phyloP scores from a whole-genome alignment of 768 basidiomycete genomes.

The Daedaleopsis nitida region DNA sequence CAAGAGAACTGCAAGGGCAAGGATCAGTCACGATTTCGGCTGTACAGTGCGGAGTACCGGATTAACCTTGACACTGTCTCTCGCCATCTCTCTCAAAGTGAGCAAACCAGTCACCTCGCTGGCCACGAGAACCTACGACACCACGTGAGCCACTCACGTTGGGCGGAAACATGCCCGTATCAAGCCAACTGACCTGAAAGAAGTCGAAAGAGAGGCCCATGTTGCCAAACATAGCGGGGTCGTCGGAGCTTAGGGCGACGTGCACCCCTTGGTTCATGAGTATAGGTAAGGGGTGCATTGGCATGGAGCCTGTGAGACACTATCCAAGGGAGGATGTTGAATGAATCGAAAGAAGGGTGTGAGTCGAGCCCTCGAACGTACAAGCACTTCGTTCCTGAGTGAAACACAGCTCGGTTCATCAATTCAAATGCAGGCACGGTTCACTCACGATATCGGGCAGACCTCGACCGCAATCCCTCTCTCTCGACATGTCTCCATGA shows the following conservation, averaged over 20 bases:
- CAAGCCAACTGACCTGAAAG: conserved; percentile 53
- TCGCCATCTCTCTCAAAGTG: conserved; percentile 61
- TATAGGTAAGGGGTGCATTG: conserved; percentile 75
- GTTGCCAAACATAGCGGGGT: conserved; percentile 76
- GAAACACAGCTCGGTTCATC: background rate
- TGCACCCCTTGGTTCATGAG: conserved; percentile 73
- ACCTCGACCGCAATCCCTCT: conserved; percentile 68
- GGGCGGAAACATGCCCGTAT: background rate
- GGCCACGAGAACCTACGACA: conserved; percentile 22
- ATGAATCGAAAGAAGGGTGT: background rate
- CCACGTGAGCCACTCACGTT: too few relatives aligned
- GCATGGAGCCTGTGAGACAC: conserved; percentile 79
- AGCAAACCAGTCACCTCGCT: conserved; percentile 48
- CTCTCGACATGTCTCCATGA: conserved; percentile 68
- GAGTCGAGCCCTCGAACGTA: conserved; percentile 25
- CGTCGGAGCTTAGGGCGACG: conserved; percentile 72
- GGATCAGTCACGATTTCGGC: too few relatives aligned
- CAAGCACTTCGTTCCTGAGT: conserved; percentile 72
- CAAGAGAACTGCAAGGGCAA: too few relatives aligned
- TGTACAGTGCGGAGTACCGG: too few relatives aligned
- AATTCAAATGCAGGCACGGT: too few relatives aligned
- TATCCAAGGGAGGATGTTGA: conserved; percentile 26
- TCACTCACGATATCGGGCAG: conserved; percentile 79
- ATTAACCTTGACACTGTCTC: conserved; percentile 49
- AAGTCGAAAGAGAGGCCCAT: conserved; percentile 80